Conservation (phyloP, 331 rosid species). For the Prunus yedoensis region DNA sequence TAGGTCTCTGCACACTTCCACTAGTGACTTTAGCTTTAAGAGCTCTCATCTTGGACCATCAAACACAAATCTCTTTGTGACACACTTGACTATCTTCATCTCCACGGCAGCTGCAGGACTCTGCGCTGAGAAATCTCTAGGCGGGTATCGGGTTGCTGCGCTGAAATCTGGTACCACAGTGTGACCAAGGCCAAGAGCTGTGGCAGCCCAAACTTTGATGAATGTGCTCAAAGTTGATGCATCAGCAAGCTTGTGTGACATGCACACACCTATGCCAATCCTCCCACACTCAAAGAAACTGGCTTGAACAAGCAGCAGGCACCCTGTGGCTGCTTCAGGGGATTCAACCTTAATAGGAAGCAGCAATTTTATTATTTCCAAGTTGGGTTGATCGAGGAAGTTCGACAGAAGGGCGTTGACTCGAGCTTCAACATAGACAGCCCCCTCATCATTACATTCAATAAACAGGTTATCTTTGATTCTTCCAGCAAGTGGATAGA, state of each 20-base stretch:
- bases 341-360: conserved; percentile 14
- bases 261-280: conserved; percentile 17
- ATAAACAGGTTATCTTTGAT: not conserved
- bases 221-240: conserved; percentile 13
- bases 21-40: too few species aligned
- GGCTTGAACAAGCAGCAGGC: too few species aligned
- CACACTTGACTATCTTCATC: too few species aligned
- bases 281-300: conserved; percentile 28
- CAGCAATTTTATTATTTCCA: not conserved
- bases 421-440: conserved; percentile 15
- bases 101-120: too few species aligned
- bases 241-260: conserved; percentile 31
- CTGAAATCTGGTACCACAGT: too few species aligned
- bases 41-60: too few species aligned
- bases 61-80: too few species aligned
- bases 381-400: conserved; percentile 12
- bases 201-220: not conserved
- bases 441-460: conserved; percentile 35
- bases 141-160: too few species aligned
- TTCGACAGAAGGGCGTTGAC: not conserved
- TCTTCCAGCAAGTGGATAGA: conserved; percentile 30
- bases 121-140: too few species aligned
- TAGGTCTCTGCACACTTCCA: too few species aligned
- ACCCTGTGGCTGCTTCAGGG: conserved; percentile 6
- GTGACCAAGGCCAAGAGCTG: too few species aligned